A percentile compares a stretch with the other conserved stretches of the same genome.
Evolutionary conservation across 441 rosid genomes (phyloP).

Genomic region (Euphorbia celastroides): DNA sequence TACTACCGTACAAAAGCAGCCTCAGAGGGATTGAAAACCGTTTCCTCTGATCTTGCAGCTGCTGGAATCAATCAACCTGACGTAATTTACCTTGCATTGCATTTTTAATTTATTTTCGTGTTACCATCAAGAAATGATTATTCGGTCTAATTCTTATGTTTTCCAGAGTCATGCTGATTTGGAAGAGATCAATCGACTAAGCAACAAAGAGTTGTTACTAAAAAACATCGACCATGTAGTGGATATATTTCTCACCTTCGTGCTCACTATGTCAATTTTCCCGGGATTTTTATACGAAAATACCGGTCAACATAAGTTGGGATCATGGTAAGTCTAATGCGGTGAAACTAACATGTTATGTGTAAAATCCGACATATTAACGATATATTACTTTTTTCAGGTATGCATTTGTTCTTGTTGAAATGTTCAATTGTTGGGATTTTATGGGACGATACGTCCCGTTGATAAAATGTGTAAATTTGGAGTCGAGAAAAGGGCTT

Average conservation of each 20-base stretch:
- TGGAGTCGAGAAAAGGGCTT: conserved; percentile 62
- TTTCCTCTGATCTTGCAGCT: conserved; percentile 67
- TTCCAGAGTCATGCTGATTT: conserved; percentile 42
- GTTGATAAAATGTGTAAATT: conserved; percentile 40
- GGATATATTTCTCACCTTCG: conserved; percentile 57
- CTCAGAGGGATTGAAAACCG: conserved; percentile 62
- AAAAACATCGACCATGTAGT: conserved; percentile 64
- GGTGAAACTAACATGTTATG: background rate
- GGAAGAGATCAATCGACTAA: conserved; percentile 37
- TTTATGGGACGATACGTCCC: conserved; percentile 63
- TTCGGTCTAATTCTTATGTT: background rate
- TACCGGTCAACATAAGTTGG: conserved; percentile 70
- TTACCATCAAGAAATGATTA: too few relatives aligned
- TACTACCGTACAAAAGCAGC: conserved; percentile 68
- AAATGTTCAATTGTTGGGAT: conserved; percentile 66
- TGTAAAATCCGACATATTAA: background rate
- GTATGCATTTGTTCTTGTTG: conserved; percentile 63
- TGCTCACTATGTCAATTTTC: conserved; percentile 70
- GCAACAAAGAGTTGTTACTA: conserved; percentile 49
- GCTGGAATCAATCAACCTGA: conserved; percentile 50
- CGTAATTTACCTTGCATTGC: background rate
- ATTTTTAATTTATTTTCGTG: too few relatives aligned
- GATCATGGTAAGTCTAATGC: conserved; percentile 44
- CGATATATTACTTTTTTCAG: conserved; percentile 18
- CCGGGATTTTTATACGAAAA: conserved; percentile 86